Percentiles rank a stretch among this genome's conserved stretches.
Evolutionary conservation across 495 filamentous ascomycete species (phyloP).

Genomic region (Jackrogersella minutella): DNA sequence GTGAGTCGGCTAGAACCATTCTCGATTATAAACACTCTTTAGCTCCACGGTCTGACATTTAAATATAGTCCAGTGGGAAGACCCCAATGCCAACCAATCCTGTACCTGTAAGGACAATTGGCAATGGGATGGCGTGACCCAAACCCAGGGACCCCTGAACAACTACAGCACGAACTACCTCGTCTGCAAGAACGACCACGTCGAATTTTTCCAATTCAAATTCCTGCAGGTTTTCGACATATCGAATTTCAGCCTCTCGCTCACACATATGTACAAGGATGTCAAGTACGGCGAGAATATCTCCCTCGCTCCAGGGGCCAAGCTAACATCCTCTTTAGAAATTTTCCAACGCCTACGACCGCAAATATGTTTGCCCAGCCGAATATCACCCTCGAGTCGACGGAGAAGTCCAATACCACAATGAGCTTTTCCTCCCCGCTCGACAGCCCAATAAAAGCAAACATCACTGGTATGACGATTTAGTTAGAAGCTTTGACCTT

Average conservation of each 20-base stretch:
- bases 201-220: conserved; percentile 38
- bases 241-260: conserved; percentile 44
- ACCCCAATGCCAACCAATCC: conserved; percentile 48
- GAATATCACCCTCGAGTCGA: conserved; percentile 21
- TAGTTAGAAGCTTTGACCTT: background rate
- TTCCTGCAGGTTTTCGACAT: conserved; percentile 38
- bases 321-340: conserved; percentile 27
- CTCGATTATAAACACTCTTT: background rate
- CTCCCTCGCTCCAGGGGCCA: background rate
- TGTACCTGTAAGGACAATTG: conserved; percentile 39
- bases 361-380: conserved; percentile 23
- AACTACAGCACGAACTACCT: conserved; percentile 35
- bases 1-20: conserved; percentile 17
- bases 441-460: conserved; percentile 15
- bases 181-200: conserved; percentile 30
- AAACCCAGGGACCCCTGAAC: conserved; percentile 19
- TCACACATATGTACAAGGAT: conserved; percentile 46
- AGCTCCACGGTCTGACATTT: background rate
- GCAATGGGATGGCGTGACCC: conserved; percentile 44
- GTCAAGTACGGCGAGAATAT: conserved; percentile 33
- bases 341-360: conserved; percentile 32
- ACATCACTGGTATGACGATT: conserved; percentile 26
- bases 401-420: conserved; percentile 9
- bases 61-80: conserved; percentile 44
- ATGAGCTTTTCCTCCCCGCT: conserved; percentile 8